These are phyloP conservation scores for Metschnikowia henanensis DNA, from an alignment of 805 yeast species.

Conservation along the genomic window DNA sequence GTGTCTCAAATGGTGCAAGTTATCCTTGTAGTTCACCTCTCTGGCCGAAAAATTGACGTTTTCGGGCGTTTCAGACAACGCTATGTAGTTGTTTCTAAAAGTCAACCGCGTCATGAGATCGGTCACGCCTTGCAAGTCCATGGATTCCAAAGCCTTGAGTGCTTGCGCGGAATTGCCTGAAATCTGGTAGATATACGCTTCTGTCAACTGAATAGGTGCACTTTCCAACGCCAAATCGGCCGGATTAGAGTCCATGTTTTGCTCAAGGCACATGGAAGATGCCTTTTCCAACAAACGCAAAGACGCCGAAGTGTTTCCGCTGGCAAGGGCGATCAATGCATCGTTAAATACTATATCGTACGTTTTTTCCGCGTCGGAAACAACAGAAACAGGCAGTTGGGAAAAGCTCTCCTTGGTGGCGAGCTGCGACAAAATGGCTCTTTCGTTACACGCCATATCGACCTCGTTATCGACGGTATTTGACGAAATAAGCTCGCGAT, in stretches of 20 bases:
- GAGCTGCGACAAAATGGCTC: slow-evolving; percentile 60
- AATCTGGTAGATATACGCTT: slow-evolving; percentile 51
- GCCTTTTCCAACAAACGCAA: slow-evolving; percentile 48
- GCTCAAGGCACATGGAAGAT: slow-evolving; percentile 37
- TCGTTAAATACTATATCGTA: slow-evolving; percentile 64
- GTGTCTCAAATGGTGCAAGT: slow-evolving; percentile 24
- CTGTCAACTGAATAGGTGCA: slow-evolving; percentile 61
- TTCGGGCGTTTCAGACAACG: slow-evolving; percentile 20
- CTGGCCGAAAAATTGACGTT: slow-evolving; percentile 29
- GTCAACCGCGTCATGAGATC: slow-evolving; percentile 44
- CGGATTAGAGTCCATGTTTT: slow-evolving; percentile 32
- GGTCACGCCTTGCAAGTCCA: slow-evolving; percentile 27
- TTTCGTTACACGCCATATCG: slow-evolving; percentile 63
- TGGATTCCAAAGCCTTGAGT: slow-evolving; percentile 8
- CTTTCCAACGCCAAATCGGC: slow-evolving; percentile 52
- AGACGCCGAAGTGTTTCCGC: slow-evolving; percentile 40
- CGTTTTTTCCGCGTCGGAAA: slow-evolving; percentile 25
- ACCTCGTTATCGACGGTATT: slow-evolving; percentile 43
- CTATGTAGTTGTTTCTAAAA: slow-evolving; percentile 44
- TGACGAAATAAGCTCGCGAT: slow-evolving; percentile 38
- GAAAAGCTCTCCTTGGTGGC: slow-evolving; percentile 12
- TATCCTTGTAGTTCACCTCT: slow-evolving; percentile 29
- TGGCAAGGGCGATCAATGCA: slow-evolving; percentile 49
- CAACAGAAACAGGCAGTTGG: slow-evolving; percentile 5
- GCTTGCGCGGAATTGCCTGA: slow-evolving; percentile 13